These are phyloP conservation scores for Puccinia coronata DNA, from an alignment of 1,284 basidiomycete genomes.

Conservation along the genomic window DNA sequence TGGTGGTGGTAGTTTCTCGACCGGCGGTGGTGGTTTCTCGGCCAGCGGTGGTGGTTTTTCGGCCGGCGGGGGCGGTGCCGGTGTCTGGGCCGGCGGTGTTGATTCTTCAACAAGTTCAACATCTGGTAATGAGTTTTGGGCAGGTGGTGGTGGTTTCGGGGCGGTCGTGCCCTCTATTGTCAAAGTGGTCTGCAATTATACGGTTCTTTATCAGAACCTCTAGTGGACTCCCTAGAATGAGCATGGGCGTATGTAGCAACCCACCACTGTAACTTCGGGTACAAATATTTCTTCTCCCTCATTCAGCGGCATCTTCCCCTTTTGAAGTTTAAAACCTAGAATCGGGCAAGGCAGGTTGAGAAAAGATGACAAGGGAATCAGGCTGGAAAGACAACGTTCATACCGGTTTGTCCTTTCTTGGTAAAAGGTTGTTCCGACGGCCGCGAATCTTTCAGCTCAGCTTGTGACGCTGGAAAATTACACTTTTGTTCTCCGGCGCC, in stretches of 20 bases:
- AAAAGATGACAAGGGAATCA: neutral
- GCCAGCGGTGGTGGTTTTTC: neutral
- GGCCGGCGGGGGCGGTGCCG: neutral
- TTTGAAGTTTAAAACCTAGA: slow-evolving; percentile 5
- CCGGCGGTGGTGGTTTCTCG: neutral
- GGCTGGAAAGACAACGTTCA: neutral
- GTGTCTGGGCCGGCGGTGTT: neutral
- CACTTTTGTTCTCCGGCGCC: slow-evolving; percentile 5
- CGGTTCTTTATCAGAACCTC: neutral
- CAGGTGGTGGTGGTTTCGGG: neutral
- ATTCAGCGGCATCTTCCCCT: slow-evolving; percentile 15
- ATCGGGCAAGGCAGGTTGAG: neutral
- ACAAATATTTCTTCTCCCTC: slow-evolving; percentile 9
- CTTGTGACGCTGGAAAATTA: slow-evolving; percentile 10
- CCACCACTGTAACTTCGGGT: slow-evolving; percentile 15
- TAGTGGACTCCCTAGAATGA: neutral
- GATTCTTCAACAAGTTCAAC: neutral
- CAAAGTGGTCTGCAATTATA: slow-evolving; percentile 4
- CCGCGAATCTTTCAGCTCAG: slow-evolving; percentile 12
- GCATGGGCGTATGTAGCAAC: neutral
- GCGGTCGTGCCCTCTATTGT: neutral
- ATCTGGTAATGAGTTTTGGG: neutral
- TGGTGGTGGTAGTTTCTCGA: neutral
- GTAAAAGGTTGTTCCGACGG: slow-evolving; percentile 40
- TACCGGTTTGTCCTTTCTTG: slow-evolving; percentile 31